Percentiles rank a stretch among this genome's conserved stretches.
These are phyloP conservation scores for Ceratobasidium sp. DNA, from an alignment of 1,284 basidiomycete genomes.

Conservation along the genomic window DNA sequence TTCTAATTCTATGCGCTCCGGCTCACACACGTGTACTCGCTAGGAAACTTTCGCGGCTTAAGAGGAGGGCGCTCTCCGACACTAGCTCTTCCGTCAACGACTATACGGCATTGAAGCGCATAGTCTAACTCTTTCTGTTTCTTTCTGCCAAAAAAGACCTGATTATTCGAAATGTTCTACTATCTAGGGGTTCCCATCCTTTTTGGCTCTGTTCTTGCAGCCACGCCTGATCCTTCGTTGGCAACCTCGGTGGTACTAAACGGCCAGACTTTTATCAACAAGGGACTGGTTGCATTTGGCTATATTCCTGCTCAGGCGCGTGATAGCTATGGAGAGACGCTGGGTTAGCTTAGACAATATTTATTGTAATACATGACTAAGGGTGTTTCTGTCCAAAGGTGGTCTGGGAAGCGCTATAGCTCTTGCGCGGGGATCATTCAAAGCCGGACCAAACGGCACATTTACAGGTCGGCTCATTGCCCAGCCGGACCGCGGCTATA, in stretches of 20 bases:
- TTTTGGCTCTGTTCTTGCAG: constrained; percentile 2
- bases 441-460: constrained; percentile 48
- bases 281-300: constrained; percentile 45
- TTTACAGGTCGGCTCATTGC: constrained; percentile 62
- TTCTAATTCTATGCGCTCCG: too few species aligned
- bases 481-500: constrained; percentile 66
- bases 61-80: constrained; percentile 1
- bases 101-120: too few species aligned
- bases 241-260: constrained; percentile 44
- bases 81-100: too few species aligned
- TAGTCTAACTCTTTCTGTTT: too few species aligned
- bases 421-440: constrained; percentile 48
- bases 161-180: too few species aligned
- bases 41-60: constrained; percentile 4
- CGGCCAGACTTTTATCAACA: constrained; percentile 47
- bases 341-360: constrained; percentile 27
- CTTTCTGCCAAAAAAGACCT: not conserved
- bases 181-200: constrained; percentile 12
- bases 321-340: constrained; percentile 43
- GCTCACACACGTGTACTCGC: not conserved
- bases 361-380: constrained; percentile 36
- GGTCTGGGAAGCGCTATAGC: constrained; percentile 37
- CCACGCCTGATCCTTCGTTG: constrained; percentile 43
- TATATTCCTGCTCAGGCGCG: constrained; percentile 41
- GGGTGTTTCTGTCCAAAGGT: constrained; percentile 34